Percentiles rank a stretch among this genome's conserved stretches.
Evolutionary conservation across 495 filamentous ascomycete genomes (phyloP).

Genomic region (Hypoxylon fuscum): DNA sequence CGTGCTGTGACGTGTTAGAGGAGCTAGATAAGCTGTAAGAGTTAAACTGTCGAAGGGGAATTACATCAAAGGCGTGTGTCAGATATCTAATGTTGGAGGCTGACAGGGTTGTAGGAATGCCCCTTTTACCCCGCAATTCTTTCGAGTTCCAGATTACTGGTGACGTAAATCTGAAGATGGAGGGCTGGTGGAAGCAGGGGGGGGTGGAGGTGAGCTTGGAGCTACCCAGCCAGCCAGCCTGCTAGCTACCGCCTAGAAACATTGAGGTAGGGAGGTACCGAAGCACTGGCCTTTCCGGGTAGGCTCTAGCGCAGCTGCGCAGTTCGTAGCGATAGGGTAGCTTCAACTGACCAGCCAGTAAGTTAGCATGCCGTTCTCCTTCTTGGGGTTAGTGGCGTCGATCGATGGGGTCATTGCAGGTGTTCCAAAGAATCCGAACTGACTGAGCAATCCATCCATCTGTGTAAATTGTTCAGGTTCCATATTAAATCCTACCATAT

Average conservation of each 20-base stretch:
- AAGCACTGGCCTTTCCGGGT: constrained; percentile 3
- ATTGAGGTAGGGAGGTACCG: no score
- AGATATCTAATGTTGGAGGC: constrained; percentile 4
- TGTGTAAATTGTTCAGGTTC: neutral
- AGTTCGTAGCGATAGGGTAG: neutral
- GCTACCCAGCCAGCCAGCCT: no score
- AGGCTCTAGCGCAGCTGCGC: constrained; percentile 6
- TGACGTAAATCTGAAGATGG: constrained; percentile 32
- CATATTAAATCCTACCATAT: constrained; percentile 32
- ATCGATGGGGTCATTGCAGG: constrained; percentile 19
- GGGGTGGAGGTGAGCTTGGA: neutral
- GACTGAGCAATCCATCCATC: constrained; percentile 13
- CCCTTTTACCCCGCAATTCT: constrained; percentile 41
- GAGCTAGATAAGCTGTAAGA: constrained; percentile 7
- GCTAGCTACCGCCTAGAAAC: no score
- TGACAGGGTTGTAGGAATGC: constrained; percentile 12
- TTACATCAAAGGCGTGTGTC: constrained; percentile 30
- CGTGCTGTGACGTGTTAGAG: constrained; percentile 1
- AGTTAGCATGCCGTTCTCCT: neutral
- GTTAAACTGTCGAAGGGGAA: constrained; percentile 6
- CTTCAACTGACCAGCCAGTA: constrained; percentile 16
- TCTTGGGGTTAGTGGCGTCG: constrained; percentile 9
- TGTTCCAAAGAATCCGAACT: constrained; percentile 14
- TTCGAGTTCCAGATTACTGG: constrained; percentile 26
- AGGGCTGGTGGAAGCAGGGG: neutral